Evolutionary conservation across 2,329 filamentous ascomycete species (phyloP).

Genomic region (Talaromyces sp.): DNA sequence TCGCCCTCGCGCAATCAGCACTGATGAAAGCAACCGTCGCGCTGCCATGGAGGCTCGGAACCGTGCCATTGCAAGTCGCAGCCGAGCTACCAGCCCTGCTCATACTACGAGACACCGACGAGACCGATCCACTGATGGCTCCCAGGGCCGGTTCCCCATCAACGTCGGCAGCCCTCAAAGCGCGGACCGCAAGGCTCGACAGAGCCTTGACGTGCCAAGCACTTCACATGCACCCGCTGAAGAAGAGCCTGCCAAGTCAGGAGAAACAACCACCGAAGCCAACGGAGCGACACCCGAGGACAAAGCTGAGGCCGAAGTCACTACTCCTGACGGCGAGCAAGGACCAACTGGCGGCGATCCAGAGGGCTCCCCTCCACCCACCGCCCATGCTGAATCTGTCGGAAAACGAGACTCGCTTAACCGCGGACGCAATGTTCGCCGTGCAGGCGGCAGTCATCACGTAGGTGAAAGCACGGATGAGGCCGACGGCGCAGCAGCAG

Average conservation of each 20-base stretch:
- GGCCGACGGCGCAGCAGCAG: slow-evolving; percentile 26
- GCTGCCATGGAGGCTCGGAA: slow-evolving; percentile 92
- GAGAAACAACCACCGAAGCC: slow-evolving; percentile 20
- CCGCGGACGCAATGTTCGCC: slow-evolving; percentile 47
- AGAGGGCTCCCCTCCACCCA: slow-evolving; percentile 31
- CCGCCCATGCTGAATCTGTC: slow-evolving; percentile 29
- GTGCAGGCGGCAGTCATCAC: slow-evolving; percentile 43
- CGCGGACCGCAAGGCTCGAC: slow-evolving; percentile 48
- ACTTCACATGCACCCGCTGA: slow-evolving; percentile 33
- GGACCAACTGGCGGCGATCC: slow-evolving; percentile 12
- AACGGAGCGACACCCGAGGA: slow-evolving; percentile 18
- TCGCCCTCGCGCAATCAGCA: slow-evolving; percentile 81
- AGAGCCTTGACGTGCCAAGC: slow-evolving; percentile 79
- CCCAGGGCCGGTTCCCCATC: slow-evolving; percentile 80
- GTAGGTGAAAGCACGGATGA: slow-evolving; percentile 29
- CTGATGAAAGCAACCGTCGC: slow-evolving; percentile 90
- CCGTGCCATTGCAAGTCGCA: slow-evolving; percentile 67
- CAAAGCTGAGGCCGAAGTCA: slow-evolving; percentile 15
- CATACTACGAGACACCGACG: slow-evolving; percentile 59
- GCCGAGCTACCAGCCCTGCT: slow-evolving; percentile 66
- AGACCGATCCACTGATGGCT: slow-evolving; percentile 66
- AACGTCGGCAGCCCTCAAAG: slow-evolving; percentile 59
- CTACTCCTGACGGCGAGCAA: slow-evolving; percentile 18
- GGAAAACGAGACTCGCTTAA: slow-evolving; percentile 64
- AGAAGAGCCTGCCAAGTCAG: slow-evolving; percentile 18